phyloP scores from a whole-genome alignment of 306 rosid genomes.

The Prunus armeniaca region DNA sequence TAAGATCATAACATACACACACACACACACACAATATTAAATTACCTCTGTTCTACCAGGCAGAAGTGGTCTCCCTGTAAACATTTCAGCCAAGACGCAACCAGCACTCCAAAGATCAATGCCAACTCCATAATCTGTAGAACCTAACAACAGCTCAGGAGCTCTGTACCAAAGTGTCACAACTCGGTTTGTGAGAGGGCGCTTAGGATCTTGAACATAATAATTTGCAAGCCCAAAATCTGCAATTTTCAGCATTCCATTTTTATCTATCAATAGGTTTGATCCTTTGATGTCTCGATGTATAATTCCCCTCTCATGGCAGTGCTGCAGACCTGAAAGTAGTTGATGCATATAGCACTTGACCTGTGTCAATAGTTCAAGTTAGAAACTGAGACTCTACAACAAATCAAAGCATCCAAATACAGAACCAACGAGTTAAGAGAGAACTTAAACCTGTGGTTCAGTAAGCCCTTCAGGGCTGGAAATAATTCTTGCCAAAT shows the following conservation, averaged over 20 bases:
- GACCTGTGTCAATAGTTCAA: constrained; percentile 53
- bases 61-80: constrained; percentile 64
- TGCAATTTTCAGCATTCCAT: constrained; percentile 82
- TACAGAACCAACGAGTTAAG: constrained; percentile 2
- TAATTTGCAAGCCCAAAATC: constrained; percentile 88
- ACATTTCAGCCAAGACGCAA: constrained; percentile 87
- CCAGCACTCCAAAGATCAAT: constrained; percentile 98
- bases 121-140: constrained; percentile 73
- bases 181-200: constrained; percentile 76
- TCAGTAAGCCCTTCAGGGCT: constrained; percentile 60
- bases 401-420: constrained; percentile 14
- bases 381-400: constrained; percentile 22
- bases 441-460: constrained; percentile 63
- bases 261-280: constrained; percentile 73
- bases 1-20: neutral
- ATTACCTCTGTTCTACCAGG: constrained; percentile 83
- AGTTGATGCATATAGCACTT: constrained; percentile 90
- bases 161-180: constrained; percentile 97
- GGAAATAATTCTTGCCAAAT: constrained; percentile 62
- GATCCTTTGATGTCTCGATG: constrained; percentile 93
- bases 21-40: neutral
- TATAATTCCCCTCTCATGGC: constrained; percentile 83
- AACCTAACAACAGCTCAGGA: constrained; percentile 81
- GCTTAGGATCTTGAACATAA: constrained; percentile 40
- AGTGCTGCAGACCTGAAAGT: constrained; percentile 87